These are phyloP conservation scores for Ophiocordyceps polyrhachis-furcata DNA, from an alignment of 2,329 filamentous ascomycete species.

Conservation along the genomic window DNA sequence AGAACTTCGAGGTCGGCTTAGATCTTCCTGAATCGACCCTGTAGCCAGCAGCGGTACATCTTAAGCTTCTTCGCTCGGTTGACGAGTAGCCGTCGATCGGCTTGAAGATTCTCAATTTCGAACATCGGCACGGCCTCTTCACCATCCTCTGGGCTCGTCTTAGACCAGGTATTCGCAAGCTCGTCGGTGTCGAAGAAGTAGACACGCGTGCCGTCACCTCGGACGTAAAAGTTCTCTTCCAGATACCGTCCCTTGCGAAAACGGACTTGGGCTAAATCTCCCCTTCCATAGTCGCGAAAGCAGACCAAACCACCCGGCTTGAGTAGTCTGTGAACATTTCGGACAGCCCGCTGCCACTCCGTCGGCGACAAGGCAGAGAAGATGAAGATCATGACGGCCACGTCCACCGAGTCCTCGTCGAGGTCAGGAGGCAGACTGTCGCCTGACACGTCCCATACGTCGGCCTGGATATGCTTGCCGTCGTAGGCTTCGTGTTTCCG, in stretches of 20 bases:
- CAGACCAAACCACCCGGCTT: conserved; percentile 88
- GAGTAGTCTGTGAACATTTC: conserved; percentile 63
- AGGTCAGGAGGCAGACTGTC: conserved; percentile 59
- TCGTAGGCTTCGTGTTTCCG: conserved; percentile 61
- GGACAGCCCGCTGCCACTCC: conserved; percentile 70
- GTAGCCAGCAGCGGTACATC: conserved; percentile 97
- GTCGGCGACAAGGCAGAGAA: conserved; percentile 76
- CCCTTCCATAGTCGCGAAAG: conserved; percentile 91
- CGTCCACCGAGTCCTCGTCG: conserved; percentile 62
- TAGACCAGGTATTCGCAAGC: conserved; percentile 60
- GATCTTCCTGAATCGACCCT: conserved; percentile 62
- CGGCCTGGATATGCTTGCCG: conserved; percentile 54
- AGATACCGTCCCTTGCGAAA: conserved; percentile 93
- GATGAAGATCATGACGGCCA: conserved; percentile 91
- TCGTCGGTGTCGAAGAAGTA: conserved; percentile 93
- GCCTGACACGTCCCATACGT: conserved; percentile 82
- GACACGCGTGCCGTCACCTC: conserved; percentile 86
- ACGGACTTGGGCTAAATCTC: conserved; percentile 86
- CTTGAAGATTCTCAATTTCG: conserved; percentile 57
- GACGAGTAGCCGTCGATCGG: conserved; percentile 77
- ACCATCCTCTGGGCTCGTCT: conserved; percentile 12
- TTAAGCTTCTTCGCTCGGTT: conserved; percentile 82
- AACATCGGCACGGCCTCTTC: conserved; percentile 25
- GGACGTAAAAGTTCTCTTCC: conserved; percentile 92
- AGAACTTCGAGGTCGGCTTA: conserved; percentile 11